Evolutionary conservation across 129 eudicot genomes (phyloP), one percentile per base, ranked within the genome.

Genomic region (Kitagawia praeruptora): DNA sequence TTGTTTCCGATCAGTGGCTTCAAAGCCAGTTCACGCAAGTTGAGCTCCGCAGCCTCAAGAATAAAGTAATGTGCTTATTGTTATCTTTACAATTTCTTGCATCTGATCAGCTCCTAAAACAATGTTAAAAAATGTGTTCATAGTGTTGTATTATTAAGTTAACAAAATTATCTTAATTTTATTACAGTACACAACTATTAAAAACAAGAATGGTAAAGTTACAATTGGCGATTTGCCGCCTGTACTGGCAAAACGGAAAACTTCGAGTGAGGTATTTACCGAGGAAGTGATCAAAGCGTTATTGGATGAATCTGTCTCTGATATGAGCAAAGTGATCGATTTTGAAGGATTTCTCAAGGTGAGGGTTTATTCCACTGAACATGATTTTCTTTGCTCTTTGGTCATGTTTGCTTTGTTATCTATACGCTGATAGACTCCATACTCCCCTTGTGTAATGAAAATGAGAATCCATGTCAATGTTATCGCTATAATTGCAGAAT

Each of bases 11-110:
- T 88, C 97, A 89, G 79, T 85, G 90, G 92, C 97, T 93, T 83
- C 98, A 93, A 80, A 93, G 97, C 83, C 98, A 93, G 87, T 93
- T 93, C 77, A 93, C 98, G 3, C 96, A 93, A 87, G 98, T 89
- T 38, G 93, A 93, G 82, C 97, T 91, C 77, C 93, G 92, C 42
- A 85, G 78, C 81, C 97, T 93, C 80, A 91, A 91, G 81, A 82
- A 90, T 80, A 88, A 85, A 82, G 98, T 93, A 85, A 48, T 51
- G 74, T 41, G 8, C 41, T 9, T 75, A 45, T 21, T 46, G 15
- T 40, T 46, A 67, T 34, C 41, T 13, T 66, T 31, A 13, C 21
- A 15, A 66, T 67, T 31, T 67, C 16, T 67, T 31, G 19, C 69
- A 61, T n/a, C 15, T 25, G 34, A 61, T 13, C 15, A 61, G 0